A percentile compares a stretch with the other conserved stretches of the same genome.
phyloP scores from a whole-genome alignment of 2,329 filamentous ascomycete genomes.

The Penicillium decumbens region DNA sequence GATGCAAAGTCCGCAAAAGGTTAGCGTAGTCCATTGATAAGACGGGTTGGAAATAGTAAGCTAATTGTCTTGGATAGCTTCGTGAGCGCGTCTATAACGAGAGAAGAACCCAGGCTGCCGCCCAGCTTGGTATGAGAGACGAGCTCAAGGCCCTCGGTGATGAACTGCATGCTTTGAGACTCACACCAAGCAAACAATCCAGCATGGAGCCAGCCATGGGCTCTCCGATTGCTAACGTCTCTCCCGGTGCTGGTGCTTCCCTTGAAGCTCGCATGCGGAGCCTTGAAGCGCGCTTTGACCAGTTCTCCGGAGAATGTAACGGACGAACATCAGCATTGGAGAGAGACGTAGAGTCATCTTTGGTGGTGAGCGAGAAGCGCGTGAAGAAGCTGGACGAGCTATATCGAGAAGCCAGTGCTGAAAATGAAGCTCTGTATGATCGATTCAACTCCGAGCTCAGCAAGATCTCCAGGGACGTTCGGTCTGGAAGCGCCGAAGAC shows the following conservation, averaged over 20 bases:
- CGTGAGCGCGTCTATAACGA: slow-evolving; percentile 82
- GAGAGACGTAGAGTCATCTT: slow-evolving; percentile 64
- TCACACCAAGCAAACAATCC: slow-evolving; percentile 32
- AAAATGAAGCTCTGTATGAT: slow-evolving; percentile 90
- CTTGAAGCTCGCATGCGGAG: slow-evolving; percentile 53
- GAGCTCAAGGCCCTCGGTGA: slow-evolving; percentile 77
- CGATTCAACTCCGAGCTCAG: slow-evolving; percentile 87
- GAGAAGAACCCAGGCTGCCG: slow-evolving; percentile 66
- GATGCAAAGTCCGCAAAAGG: slow-evolving; percentile 61
- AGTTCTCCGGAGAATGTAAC: slow-evolving; percentile 55
- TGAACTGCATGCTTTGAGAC: slow-evolving; percentile 59
- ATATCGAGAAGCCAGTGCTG: slow-evolving; percentile 79
- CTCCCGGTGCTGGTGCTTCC: slow-evolving; percentile 18
- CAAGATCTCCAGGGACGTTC: slow-evolving; percentile 73
- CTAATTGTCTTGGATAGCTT: slow-evolving; percentile 35
- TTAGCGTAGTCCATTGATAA: slow-evolving; percentile 16
- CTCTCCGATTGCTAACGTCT: slow-evolving; percentile 20
- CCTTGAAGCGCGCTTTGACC: slow-evolving; percentile 64
- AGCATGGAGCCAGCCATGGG: slow-evolving; percentile 29
- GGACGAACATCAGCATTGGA: slow-evolving; percentile 61
- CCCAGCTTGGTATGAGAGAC: slow-evolving; percentile 64
- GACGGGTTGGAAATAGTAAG: background rate
- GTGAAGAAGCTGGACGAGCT: slow-evolving; percentile 79
- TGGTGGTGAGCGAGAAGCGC: slow-evolving; percentile 71
- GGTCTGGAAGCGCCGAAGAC: slow-evolving; percentile 71